These are phyloP conservation scores for Marasmius sp. DNA, from an alignment of 1,284 basidiomycete genomes.

Conservation along the genomic window DNA sequence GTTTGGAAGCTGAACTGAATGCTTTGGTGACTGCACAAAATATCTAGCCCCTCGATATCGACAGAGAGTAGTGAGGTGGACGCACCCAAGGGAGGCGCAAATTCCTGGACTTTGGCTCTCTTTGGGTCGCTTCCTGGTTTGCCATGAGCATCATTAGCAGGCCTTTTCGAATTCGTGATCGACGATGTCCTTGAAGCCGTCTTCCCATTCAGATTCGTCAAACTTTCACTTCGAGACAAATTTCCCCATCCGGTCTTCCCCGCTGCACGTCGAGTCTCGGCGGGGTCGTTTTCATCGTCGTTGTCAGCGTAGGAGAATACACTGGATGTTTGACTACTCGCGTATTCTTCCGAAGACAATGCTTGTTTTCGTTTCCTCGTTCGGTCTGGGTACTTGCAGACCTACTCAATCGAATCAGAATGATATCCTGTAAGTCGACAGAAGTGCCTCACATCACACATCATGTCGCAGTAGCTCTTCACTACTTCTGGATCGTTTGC, in stretches of 20 bases:
- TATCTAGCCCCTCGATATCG: not conserved
- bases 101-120: constrained; percentile 2
- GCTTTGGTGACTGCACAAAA: constrained; percentile 9
- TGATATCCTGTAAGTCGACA: not conserved
- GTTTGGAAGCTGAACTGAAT: constrained; percentile 6
- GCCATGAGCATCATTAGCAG: not conserved
- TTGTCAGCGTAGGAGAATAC: not conserved
- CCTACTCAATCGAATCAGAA: constrained; percentile 35
- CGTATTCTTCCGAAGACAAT: constrained; percentile 46
- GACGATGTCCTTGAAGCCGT: not conserved
- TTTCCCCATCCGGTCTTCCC: not conserved
- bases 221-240: not conserved
- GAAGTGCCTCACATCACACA: constrained; percentile 71
- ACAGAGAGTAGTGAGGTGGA: not conserved
- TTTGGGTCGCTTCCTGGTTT: not conserved
- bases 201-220: not conserved
- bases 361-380: constrained; percentile 45
- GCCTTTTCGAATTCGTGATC: not conserved
- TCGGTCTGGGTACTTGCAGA: constrained; percentile 76
- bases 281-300: not conserved
- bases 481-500: constrained; percentile 43
- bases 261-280: not conserved
- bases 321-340: not conserved
- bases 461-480: constrained; percentile 65
- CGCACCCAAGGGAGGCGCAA: constrained; percentile 8